Evolutionary conservation across 441 rosid species (phyloP).

Genomic region (Pelargonium myrrhifolium): DNA sequence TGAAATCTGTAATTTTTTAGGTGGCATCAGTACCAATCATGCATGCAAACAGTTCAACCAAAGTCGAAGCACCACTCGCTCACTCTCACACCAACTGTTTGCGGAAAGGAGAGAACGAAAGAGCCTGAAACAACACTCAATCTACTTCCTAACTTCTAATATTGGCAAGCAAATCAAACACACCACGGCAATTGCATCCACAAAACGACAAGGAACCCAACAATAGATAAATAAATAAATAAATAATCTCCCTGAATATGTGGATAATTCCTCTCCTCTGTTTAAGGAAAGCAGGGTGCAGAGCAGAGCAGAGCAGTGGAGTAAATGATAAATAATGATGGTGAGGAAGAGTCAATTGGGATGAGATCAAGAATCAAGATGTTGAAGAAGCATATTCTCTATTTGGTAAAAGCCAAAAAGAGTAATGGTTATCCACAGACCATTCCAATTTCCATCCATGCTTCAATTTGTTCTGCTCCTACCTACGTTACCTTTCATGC

Average conservation of each 20-base stretch:
- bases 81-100: background rate
- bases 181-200: background rate
- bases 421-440: slow-evolving; percentile 45
- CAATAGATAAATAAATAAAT: background rate
- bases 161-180: slow-evolving; percentile 12
- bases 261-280: slow-evolving; percentile 14
- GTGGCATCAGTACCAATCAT: background rate
- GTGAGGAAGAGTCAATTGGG: no score
- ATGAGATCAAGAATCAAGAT: background rate
- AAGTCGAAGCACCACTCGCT: background rate
- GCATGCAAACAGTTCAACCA: no score
- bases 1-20: no score
- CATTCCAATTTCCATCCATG: slow-evolving; percentile 26
- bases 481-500: slow-evolving; percentile 28
- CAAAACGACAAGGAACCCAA: background rate
- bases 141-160: background rate
- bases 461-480: slow-evolving; percentile 11
- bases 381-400: background rate
- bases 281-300: no score
- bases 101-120: background rate
- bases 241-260: slow-evolving; percentile 10
- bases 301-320: no score
- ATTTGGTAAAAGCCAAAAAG: slow-evolving; percentile 16
- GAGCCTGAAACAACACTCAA: background rate
- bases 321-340: no score